These are phyloP conservation scores for Microsporum ferrugineum DNA, from an alignment of 2,329 filamentous ascomycete species.

Conservation along the genomic window DNA sequence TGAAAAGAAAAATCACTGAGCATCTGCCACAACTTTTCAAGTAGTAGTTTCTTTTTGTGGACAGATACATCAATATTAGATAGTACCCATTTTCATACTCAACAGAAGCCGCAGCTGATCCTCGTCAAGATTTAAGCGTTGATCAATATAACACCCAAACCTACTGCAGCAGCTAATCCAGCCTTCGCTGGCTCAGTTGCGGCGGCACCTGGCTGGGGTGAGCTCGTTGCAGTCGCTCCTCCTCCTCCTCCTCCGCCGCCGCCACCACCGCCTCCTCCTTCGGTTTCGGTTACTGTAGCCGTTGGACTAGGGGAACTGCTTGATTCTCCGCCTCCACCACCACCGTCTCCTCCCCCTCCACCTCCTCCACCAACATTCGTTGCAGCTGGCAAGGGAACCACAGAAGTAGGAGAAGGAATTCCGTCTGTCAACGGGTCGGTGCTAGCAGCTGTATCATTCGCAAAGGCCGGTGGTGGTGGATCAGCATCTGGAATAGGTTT, in stretches of 20 bases:
- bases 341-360: constrained; percentile 4
- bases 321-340: constrained; percentile 7
- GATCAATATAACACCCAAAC: constrained; percentile 28
- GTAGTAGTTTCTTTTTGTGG: neutral
- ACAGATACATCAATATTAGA: neutral
- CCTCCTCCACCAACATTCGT: constrained; percentile 16
- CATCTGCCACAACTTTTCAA: neutral
- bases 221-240: constrained; percentile 13
- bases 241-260: neutral
- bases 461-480: constrained; percentile 38
- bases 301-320: neutral
- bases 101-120: neutral
- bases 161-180: constrained; percentile 39
- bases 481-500: constrained; percentile 38
- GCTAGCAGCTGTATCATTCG: constrained; percentile 40
- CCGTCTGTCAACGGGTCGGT: constrained; percentile 46
- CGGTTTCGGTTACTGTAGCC: constrained; percentile 1
- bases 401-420: constrained; percentile 37
- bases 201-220: constrained; percentile 25
- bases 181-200: constrained; percentile 29
- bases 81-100: neutral
- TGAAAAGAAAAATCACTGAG: neutral
- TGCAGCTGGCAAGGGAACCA: constrained; percentile 21
- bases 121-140: constrained; percentile 1
- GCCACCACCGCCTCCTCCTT: neutral